A percentile compares a stretch with the other conserved stretches of the same genome.
Conservation (phyloP, 2,329 filamentous ascomycete genomes). For the Fusarium beomiforme region DNA sequence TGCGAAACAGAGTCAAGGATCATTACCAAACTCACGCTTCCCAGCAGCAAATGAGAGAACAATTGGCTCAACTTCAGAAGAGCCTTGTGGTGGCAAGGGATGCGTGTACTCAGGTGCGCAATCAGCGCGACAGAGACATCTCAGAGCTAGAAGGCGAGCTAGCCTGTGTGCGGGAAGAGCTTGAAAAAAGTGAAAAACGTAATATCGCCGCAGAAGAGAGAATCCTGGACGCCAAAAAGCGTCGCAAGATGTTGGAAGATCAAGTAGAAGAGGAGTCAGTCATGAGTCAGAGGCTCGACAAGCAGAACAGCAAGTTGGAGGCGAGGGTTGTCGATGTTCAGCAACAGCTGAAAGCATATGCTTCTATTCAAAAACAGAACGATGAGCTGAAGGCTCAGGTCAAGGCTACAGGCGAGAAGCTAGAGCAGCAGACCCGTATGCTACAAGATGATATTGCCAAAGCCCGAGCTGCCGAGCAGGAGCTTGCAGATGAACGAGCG, state of each 20-base stretch:
- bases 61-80: not conserved
- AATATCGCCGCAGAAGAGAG: not conserved
- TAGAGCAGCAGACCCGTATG: rapidly evolving
- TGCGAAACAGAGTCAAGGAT: rapidly evolving
- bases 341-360: not conserved
- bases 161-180: not conserved
- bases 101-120: not conserved
- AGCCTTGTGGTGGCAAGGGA: not conserved
- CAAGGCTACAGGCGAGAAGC: not conserved
- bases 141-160: not conserved
- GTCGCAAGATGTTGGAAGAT: rapidly evolving
- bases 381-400: not conserved
- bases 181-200: not conserved
- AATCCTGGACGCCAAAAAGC: not conserved
- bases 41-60: not conserved
- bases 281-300: not conserved
- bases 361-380: not conserved
- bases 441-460: not conserved
- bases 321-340: not conserved
- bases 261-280: not conserved
- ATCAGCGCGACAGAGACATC: not conserved
- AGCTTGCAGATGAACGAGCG: not conserved
- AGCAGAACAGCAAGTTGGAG: not conserved
- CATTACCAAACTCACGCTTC: not conserved
- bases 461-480: not conserved